Evolutionary conservation across 192 early-diverging fungal genomes (phyloP), one percentile per base, ranked within the genome.

Genomic region (Coemansia sp.): DNA sequence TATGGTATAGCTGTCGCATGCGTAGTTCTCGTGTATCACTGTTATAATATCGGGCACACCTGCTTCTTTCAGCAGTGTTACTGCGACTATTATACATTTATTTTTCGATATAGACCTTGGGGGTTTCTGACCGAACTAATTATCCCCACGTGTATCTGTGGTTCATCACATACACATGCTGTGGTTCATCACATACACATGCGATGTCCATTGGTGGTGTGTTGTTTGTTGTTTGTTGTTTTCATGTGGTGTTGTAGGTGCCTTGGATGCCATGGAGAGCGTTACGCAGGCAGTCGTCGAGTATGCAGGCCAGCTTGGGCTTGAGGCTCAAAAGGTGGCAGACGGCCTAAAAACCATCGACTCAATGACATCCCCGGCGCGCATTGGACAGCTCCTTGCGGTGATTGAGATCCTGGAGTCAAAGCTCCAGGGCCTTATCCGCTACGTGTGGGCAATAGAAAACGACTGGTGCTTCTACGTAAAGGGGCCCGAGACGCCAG

Each of bases 401-500:
- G 21, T 67, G 49, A 43, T 82, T 3, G 75, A 77, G 56, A 68
- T 44, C 56, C 71, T 82, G 12, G 79, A 82, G 68, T n/a, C 48
- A 40, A 63, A 61, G n/a, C 53, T 82, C 15, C 74, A 82, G 74
- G 52, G 58, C n/a, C 62, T 82, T 10, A 74, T 82, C 18, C 74
- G 79, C 45, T 82, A 82, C 53, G 68, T 71, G 16, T 82, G 79
- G 79, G n/a, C 65, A 16, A 42, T 82, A 18, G 71, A 82, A 65
- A 70, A 68, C 65, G 79, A 76, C 53, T 82, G 79, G 79, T 65
- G 48, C 21, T 48, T 12, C 43, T 76, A 82, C 43, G 79, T 82
- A 38, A 48, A 37, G 45, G 18, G 52, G 13, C 32, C 62, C 19
- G 49, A 15, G 44, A 11, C 61, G 40, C 9, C 45, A 44, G 39